Evolutionary conservation across 257 asterid species (phyloP).

Genomic region (Jasminum sambac): DNA sequence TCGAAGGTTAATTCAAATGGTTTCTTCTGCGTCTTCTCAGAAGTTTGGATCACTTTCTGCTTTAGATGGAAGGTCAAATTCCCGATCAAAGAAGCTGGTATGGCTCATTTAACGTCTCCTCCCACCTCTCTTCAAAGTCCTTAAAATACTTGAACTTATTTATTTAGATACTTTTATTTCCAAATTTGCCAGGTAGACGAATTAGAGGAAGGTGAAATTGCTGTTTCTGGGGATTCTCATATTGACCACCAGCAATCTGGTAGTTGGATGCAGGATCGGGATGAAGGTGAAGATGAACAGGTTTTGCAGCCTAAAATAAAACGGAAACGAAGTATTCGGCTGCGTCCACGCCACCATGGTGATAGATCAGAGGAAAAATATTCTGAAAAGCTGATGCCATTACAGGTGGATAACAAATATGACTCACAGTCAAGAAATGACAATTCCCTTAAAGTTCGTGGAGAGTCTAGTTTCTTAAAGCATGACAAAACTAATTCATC

Average conservation of each 20-base stretch:
- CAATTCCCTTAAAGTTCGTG: constrained; percentile 48
- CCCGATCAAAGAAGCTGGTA: constrained; percentile 84
- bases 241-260: constrained; percentile 94
- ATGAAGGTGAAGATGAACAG: constrained; percentile 98
- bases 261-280: constrained; percentile 93
- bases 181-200: constrained; percentile 67
- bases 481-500: constrained; percentile 51
- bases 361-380: constrained; percentile 65
- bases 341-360: constrained; percentile 66
- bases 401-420: constrained; percentile 60
- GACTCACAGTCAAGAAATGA: constrained; percentile 63
- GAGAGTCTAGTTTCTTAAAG: constrained; percentile 50
- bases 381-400: constrained; percentile 57
- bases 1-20: constrained; percentile 53
- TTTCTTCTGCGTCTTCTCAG: constrained; percentile 87
- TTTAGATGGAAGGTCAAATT: constrained; percentile 74
- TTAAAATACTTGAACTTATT: constrained; percentile 3
- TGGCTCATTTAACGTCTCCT: too few species aligned
- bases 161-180: constrained; percentile 15
- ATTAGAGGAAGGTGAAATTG: constrained; percentile 96
- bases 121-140: too few species aligned
- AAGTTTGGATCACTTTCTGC: constrained; percentile 99
- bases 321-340: constrained; percentile 86
- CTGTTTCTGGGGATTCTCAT: constrained; percentile 83
- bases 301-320: constrained; percentile 92